Evolutionary conservation across 192 early-diverging fungal species (phyloP).

Genomic region (Gryganskiella cystojenkinii): DNA sequence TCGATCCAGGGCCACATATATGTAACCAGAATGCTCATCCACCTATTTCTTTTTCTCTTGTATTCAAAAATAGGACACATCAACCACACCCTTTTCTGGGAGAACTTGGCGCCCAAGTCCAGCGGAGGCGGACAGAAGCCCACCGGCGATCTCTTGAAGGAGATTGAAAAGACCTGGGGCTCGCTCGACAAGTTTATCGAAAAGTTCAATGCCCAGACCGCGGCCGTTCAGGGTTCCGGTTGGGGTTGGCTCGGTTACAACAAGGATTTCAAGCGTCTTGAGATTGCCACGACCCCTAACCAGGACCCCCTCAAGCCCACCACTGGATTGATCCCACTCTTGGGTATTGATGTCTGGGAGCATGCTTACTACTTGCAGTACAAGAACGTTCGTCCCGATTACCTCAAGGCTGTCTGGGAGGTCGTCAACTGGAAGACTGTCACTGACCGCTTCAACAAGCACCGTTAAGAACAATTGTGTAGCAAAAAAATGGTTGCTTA

Average conservation of each 20-base stretch:
- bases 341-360: slow-evolving; percentile 97
- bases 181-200: slow-evolving; percentile 81
- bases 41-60: background rate
- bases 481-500: too few relatives aligned
- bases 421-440: slow-evolving; percentile 99
- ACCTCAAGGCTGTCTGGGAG: slow-evolving; percentile 94
- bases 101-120: slow-evolving; percentile 86
- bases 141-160: slow-evolving; percentile 72
- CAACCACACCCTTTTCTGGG: slow-evolving; percentile 96
- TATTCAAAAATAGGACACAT: slow-evolving; percentile 74
- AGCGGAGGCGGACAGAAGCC: slow-evolving; percentile 82
- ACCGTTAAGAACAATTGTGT: slow-evolving; percentile 56
- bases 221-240: slow-evolving; percentile 89
- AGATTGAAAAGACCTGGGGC: slow-evolving; percentile 87
- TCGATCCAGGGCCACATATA: too few relatives aligned
- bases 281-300: slow-evolving; percentile 90
- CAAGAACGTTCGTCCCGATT: slow-evolving; percentile 97
- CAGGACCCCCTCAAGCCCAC: slow-evolving; percentile 78
- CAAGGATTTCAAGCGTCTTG: slow-evolving; percentile 76
- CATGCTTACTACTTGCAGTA: slow-evolving; percentile 98
- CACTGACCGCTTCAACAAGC: slow-evolving; percentile 82
- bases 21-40: background rate
- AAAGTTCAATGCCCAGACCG: slow-evolving; percentile 83
- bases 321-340: slow-evolving; percentile 78
- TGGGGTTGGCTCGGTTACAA: slow-evolving; percentile 99